Percentiles rank a stretch among this genome's conserved stretches.
These are phyloP conservation scores for Pterocarpus santalinus DNA, from an alignment of 306 rosid genomes.

Conservation along the genomic window DNA sequence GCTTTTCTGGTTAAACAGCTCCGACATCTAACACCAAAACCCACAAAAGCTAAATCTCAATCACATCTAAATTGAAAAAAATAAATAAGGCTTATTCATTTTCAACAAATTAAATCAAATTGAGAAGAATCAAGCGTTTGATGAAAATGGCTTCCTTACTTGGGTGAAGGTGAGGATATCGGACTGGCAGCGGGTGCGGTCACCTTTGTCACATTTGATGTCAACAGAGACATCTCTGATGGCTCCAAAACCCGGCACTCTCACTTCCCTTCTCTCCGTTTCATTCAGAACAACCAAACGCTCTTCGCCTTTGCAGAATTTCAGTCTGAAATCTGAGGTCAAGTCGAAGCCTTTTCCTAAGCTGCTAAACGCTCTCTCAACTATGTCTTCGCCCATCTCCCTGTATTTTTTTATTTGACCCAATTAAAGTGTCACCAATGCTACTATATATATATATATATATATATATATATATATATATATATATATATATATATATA, in stretches of 20 bases:
- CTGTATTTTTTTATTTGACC: constrained; percentile 6
- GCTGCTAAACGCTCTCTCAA: constrained; percentile 63
- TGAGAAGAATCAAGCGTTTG: not conserved
- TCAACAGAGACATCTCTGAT: constrained; percentile 65
- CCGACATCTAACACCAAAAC: constrained; percentile 70
- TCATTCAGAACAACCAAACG: constrained; percentile 69
- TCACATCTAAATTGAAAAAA: not conserved
- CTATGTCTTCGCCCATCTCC: constrained; percentile 53
- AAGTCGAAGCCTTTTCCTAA: constrained; percentile 94
- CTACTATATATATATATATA: too few species aligned
- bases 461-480: too few species aligned
- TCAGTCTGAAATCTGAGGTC: constrained; percentile 84
- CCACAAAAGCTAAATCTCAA: not conserved
- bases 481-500: too few species aligned
- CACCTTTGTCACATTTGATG: constrained; percentile 91
- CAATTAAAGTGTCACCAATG: not conserved
- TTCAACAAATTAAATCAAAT: too few species aligned
- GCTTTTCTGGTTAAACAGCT: constrained; percentile 65
- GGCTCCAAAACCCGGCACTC: constrained; percentile 69
- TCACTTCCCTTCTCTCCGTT: constrained; percentile 47
- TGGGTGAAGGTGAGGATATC: constrained; percentile 76
- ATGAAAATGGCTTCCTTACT: constrained; percentile 48
- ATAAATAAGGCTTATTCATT: not conserved
- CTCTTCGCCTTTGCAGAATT: constrained; percentile 77
- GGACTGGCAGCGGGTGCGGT: constrained; percentile 73